Base-by-base conservation (phyloP, 371 early-diverging fungal genomes). In the Blastocladiella emersonii region DNA sequence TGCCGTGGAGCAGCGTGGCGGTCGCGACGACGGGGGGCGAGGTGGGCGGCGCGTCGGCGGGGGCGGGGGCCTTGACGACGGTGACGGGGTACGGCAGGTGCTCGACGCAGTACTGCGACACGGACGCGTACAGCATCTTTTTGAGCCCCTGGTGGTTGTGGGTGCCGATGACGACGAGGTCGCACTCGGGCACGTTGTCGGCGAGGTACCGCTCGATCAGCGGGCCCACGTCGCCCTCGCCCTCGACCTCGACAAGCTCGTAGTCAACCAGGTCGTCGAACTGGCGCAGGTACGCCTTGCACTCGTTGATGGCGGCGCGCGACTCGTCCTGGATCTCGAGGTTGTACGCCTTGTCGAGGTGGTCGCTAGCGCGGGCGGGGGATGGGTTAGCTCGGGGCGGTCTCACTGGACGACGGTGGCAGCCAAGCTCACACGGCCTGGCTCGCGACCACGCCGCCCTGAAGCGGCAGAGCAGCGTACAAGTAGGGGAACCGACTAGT, bases 341-440 rank as follows among this genome's bases (percentile, higher is more conserved):
- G 49, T 63, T 63, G 25, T 57, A 57, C 6, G 64, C 51, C 64
- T 63, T 63, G 43, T 63, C 64, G 32, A 63, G 48, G 49, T 63
- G 64, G 45, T 63, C 64, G 27, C 61, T 61, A 35, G 10, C 39
- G 34, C 3, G 6, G 35, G 25, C 6, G 51, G 51, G 27, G 17
- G 19, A 15, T 57, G 21, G 17, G 57, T 57, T 19, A 48, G 19
- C 25, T 48, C 48, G n/a, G n/a, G n/a, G n/a, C n/a, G n/a, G n/a
- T n/a, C n/a, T n/a, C n/a, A n/a, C n/a, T n/a, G n/a, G n/a, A n/a
- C n/a, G n/a, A n/a, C n/a, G n/a, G n/a, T n/a, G n/a, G n/a, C n/a
- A n/a, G n/a, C n/a, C n/a, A n/a, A n/a, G n/a, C n/a, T n/a, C n/a
- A n/a, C n/a, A n/a, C n/a, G n/a, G n/a, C n/a, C n/a, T n/a, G n/a